Evolutionary conservation across 1,284 basidiomycete genomes (phyloP), one percentile per base, ranked within the genome.

Genomic region (Papiliotrema flavescens): DNA sequence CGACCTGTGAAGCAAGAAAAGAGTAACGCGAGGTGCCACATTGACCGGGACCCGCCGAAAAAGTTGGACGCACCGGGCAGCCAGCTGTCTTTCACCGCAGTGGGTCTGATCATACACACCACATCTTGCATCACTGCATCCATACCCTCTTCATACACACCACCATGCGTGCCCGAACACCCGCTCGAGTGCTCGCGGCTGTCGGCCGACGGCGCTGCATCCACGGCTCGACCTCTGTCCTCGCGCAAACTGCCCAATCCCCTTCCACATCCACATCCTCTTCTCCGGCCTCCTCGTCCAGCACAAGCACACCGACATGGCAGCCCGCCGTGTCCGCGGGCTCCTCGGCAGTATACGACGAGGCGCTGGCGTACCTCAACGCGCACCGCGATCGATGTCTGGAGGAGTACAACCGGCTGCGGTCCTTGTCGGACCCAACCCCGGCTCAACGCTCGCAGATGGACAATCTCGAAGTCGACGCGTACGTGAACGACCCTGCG

Each of bases 311-410:
- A 22, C 55, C 61, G 8, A 37, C 63, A 22, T 75, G 68, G 57
- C 60, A 65, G 40, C 75, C 70, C 11, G 67, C 69, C 35, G 58
- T 76, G 40, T 64, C 69, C n/a, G 47, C 56, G 15, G 73, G 75
- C 26, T 48, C 51, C 19, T 67, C 67, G 19, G 63, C 67, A 28
- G 74, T 73, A 11, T 77, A 77, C 67, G 74, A 77, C 55, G 62
- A 61, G 13, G 72, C 75, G 8, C 65, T 77, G 41, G 59, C 60
- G 17, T 73, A 62, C 55, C 62, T 77, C 40, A 36, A 50, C 11
- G 19, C 49, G 15, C 57, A 67, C 48, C 60, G 57, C 34, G 34
- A 52, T 9, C 41, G 26, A 3, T 41, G 57, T 8, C 43, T 60
- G 1, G 34, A 55, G 11, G 53, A 60, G 37, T 47, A 64, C 3